Evolutionary conservation across 75 land plant species (phyloP), one percentile per base, ranked within the genome.

Genomic region (Cryptomeria japonica): DNA sequence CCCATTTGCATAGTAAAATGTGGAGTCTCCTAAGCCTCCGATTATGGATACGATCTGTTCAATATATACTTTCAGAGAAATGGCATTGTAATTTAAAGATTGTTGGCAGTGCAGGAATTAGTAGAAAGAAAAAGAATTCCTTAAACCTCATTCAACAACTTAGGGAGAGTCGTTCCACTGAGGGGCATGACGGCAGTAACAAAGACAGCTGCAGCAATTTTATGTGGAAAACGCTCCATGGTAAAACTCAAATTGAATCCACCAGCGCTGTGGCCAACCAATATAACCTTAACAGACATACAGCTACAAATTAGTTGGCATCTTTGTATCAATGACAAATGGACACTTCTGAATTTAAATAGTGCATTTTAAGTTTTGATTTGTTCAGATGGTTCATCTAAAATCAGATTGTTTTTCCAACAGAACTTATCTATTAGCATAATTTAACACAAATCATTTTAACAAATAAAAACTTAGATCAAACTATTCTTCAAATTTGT

Each of bases 191-290:
- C 13, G 19, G 88, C 34, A 28, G 87, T 44, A 47, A 87, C 88
- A 32, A 87, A 85, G 3, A 87, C 38, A 80, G 85, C 88, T 86
- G 56, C 46, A 44, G 55, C 87, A 87, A 87, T 85, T 82, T 87
- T 87, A 32, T 85, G 12, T 7, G 88, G 88, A 51, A 51, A 51
- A 51, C 16, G 55, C 55, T 51, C 55, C 55, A 51, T 51, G 1
- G 55, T 51, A 51, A 51, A 51, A 13, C 55, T 51, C 14, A 51
- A 51, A 51, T 51, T 51, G 55, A 51, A 51, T 2, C 55, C 55
- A 13, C 55, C 55, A 51, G 55, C 55, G 14, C 55, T 51, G 16
- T 51, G 55, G 55, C 55, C 55, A 51, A 51, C 55, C 55, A 51
- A 51, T 51, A 51, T 51, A 51, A 51, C 55, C 55, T 51, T 0